phyloP scores from a whole-genome alignment of 306 rosid species.

The Ammopiptanthus mongolicus region DNA sequence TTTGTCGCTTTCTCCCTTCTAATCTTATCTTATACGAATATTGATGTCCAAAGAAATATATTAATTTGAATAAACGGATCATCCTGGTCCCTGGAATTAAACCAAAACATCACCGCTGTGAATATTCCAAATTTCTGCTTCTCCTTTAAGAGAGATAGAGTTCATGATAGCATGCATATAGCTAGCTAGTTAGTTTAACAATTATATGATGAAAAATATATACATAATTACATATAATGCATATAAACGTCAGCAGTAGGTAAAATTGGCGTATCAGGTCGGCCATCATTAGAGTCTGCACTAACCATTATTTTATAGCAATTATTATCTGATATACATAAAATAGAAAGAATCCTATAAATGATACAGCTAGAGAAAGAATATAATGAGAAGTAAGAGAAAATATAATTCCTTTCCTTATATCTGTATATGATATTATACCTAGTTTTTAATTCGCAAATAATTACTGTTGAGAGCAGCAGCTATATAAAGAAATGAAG shows the following conservation, averaged over 20 bases:
- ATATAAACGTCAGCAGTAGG: constrained; percentile 25
- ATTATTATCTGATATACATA: neutral
- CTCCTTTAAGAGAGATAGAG: neutral
- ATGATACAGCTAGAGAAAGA: neutral
- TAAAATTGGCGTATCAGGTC: constrained; percentile 28
- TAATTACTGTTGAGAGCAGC: too few species aligned
- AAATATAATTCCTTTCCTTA: too few species aligned
- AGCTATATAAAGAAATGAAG: too few species aligned
- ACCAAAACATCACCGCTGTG: neutral
- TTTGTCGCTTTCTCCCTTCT: neutral
- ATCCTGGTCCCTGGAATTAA: neutral
- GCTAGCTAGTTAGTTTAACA: neutral
- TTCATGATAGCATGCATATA: neutral
- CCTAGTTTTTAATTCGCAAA: too few species aligned
- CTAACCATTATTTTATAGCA: constrained; percentile 12
- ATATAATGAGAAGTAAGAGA: too few species aligned
- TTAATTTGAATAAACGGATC: neutral
- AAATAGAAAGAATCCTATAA: neutral
- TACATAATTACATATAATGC: neutral
- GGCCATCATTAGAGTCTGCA: constrained; percentile 14
- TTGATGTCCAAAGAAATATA: neutral
- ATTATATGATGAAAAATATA: neutral
- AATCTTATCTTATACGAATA: neutral
- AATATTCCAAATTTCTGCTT: neutral
- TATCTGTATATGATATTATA: too few species aligned